These are phyloP conservation scores for Diaporthe citri DNA, from an alignment of 2,329 filamentous ascomycete species.

Conservation along the genomic window DNA sequence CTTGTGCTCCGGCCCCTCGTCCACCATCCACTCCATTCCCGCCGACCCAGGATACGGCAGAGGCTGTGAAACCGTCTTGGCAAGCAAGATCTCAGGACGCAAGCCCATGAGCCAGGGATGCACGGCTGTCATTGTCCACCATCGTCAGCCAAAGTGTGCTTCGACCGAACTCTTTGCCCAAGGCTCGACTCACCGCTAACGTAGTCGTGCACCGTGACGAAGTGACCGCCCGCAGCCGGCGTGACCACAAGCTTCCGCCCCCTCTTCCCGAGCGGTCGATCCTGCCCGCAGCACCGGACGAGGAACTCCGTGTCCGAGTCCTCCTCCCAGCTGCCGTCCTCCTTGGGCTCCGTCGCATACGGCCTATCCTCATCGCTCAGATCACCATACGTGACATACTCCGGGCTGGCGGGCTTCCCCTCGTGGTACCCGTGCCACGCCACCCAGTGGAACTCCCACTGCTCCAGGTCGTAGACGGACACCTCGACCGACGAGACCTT, in stretches of 20 bases:
- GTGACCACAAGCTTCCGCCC: constrained; percentile 43
- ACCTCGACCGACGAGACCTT: constrained; percentile 47
- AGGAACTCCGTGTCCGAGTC: constrained; percentile 46
- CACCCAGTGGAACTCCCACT: constrained; percentile 46
- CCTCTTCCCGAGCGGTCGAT: constrained; percentile 43
- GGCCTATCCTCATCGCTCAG: constrained; percentile 42
- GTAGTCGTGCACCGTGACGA: constrained; percentile 47
- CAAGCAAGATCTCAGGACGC: constrained; percentile 42
- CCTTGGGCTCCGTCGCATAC: constrained; percentile 38
- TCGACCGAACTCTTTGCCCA: constrained; percentile 2
- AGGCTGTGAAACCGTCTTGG: constrained; percentile 38
- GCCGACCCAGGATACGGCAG: constrained; percentile 19
- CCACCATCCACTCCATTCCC: constrained; percentile 37
- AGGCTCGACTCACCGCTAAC: constrained; percentile 40
- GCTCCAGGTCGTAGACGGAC: constrained; percentile 43
- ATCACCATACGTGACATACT: constrained; percentile 43
- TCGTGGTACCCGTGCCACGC: constrained; percentile 43
- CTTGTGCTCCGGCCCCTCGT: constrained; percentile 27
- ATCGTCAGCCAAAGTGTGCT: constrained; percentile 27
- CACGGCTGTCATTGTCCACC: constrained; percentile 40
- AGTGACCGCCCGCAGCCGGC: constrained; percentile 42
- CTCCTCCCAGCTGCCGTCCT: constrained; percentile 44
- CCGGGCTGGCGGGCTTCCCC: constrained; percentile 12
- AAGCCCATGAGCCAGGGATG: constrained; percentile 46
- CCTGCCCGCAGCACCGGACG: constrained; percentile 44